Percentiles rank a stretch among this genome's conserved stretches.
These are phyloP conservation scores for Proliferodiscus dingleyae DNA, from an alignment of 2,329 filamentous ascomycete genomes.

Conservation along the genomic window DNA sequence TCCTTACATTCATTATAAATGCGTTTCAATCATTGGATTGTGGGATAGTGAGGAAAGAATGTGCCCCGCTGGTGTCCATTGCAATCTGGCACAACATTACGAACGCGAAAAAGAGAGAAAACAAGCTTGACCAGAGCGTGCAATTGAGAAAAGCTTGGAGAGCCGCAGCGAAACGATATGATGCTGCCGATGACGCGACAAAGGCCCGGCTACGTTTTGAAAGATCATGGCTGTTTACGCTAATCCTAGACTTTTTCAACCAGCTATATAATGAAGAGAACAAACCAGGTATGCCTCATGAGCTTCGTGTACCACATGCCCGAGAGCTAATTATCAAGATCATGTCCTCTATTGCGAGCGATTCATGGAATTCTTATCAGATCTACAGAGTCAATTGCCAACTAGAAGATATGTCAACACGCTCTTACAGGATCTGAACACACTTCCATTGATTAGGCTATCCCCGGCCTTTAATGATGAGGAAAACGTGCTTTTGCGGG, in stretches of 20 bases:
- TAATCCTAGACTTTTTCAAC: slow-evolving; percentile 77
- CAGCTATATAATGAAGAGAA: slow-evolving; percentile 58
- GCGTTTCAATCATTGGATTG: slow-evolving; percentile 94
- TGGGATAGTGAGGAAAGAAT: slow-evolving; percentile 87
- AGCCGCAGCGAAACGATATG: slow-evolving; percentile 78
- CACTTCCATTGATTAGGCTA: slow-evolving; percentile 70
- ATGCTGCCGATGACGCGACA: slow-evolving; percentile 72
- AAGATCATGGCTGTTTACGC: slow-evolving; percentile 84
- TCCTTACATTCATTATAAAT: slow-evolving; percentile 85
- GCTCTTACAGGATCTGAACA: slow-evolving; percentile 77
- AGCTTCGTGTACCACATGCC: not conserved
- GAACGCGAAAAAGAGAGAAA: slow-evolving; percentile 68
- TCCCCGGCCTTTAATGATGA: slow-evolving; percentile 75
- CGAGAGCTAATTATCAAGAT: slow-evolving; percentile 40
- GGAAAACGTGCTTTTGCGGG: slow-evolving; percentile 70
- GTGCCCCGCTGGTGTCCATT: slow-evolving; percentile 89
- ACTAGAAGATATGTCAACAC: slow-evolving; percentile 92
- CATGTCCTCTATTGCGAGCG: slow-evolving; percentile 81
- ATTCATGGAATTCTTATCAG: slow-evolving; percentile 86
- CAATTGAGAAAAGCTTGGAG: slow-evolving; percentile 87
- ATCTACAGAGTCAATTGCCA: slow-evolving; percentile 88
- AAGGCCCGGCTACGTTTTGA: slow-evolving; percentile 85
- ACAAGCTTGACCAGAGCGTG: slow-evolving; percentile 65
- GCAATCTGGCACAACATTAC: slow-evolving; percentile 93
- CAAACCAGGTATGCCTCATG: slow-evolving; percentile 38